Conservation (phyloP, 305 asterid genomes). For the Fraxinus latifolia region DNA sequence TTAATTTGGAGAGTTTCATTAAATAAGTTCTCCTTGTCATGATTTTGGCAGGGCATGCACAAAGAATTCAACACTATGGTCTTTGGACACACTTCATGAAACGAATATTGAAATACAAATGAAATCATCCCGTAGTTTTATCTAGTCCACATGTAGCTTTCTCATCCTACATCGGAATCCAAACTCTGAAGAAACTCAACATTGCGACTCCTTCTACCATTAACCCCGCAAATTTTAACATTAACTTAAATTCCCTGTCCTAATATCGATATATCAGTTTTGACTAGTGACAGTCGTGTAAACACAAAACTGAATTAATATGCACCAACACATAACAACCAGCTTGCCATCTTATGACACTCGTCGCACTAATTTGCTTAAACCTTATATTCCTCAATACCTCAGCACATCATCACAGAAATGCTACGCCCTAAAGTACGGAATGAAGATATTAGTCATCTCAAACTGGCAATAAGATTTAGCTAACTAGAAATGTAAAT, state of each 20-base stretch:
- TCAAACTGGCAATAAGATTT: neutral
- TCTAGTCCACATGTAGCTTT: neutral
- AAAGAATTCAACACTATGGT: neutral
- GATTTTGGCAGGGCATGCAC: neutral
- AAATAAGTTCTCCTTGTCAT: neutral
- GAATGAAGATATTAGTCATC: neutral
- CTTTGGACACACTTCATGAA: neutral
- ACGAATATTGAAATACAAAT: neutral
- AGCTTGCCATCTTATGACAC: neutral
- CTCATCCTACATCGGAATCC: neutral
- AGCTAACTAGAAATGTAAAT: neutral
- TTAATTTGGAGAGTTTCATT: neutral
- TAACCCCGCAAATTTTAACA: neutral
- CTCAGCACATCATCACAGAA: neutral
- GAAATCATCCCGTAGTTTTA: neutral
- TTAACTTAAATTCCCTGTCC: neutral
- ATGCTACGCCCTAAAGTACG: neutral
- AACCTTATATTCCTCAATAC: neutral
- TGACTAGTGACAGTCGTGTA: neutral
- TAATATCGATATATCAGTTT: neutral
- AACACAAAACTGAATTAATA: neutral
- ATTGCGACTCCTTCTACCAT: neutral
- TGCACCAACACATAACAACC: neutral
- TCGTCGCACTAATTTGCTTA: neutral
- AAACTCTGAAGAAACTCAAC: neutral